A percentile compares a stretch with the other conserved stretches of the same genome.
phyloP scores from a whole-genome alignment of 352 stramenopile species.

The Globisporangium spinosum region DNA sequence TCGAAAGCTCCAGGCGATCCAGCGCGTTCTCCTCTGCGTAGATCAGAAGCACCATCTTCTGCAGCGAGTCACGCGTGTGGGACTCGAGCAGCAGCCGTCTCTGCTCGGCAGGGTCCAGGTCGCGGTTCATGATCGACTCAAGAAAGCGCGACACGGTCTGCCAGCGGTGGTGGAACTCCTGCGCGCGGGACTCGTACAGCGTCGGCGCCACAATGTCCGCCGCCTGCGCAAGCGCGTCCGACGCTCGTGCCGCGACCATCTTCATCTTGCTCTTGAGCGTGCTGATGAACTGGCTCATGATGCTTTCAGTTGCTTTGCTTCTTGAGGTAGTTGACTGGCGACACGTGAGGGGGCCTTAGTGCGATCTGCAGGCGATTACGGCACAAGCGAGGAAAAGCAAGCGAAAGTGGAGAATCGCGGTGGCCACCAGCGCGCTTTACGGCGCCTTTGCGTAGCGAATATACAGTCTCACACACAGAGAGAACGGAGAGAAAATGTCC shows the following conservation, averaged over 20 bases:
- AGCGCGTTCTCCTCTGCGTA: slow-evolving; percentile 79
- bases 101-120: slow-evolving; percentile 66
- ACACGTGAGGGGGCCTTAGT: background rate
- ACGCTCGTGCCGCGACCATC: slow-evolving; percentile 68
- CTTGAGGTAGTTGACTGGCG: background rate
- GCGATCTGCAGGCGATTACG: background rate
- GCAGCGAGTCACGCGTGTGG: slow-evolving; percentile 76
- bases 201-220: slow-evolving; percentile 75
- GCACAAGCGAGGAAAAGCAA: background rate
- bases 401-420: background rate
- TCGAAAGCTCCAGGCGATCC: slow-evolving; percentile 62
- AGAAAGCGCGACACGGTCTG: slow-evolving; percentile 73
- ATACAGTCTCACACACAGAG: background rate
- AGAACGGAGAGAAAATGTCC: background rate
- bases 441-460: background rate
- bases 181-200: slow-evolving; percentile 76
- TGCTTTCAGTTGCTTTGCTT: background rate
- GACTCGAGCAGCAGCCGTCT: slow-evolving; percentile 73
- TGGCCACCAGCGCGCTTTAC: background rate
- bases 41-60: slow-evolving; percentile 85
- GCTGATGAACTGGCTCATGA: slow-evolving; percentile 40
- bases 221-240: slow-evolving; percentile 66
- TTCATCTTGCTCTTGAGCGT: slow-evolving; percentile 80
- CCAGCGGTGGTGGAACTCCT: slow-evolving; percentile 87
- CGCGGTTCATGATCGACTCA: slow-evolving; percentile 59